Evolutionary conservation across 2,329 filamentous ascomycete species (phyloP).

Genomic region (Colletotrichum cereale): DNA sequence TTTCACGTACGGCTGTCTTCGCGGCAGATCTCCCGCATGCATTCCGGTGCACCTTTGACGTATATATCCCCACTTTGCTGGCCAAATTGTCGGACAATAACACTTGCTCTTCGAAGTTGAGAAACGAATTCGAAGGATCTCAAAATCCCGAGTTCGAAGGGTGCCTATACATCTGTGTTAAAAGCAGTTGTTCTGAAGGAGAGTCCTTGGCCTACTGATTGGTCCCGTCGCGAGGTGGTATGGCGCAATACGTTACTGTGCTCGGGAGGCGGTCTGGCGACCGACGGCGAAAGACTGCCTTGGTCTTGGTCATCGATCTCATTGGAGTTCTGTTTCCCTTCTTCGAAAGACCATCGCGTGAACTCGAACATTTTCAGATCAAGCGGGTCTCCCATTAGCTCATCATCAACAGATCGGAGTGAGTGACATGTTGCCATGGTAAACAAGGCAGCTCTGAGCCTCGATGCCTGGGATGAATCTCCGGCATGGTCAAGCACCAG

Average conservation of each 20-base stretch:
- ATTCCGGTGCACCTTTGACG: slow-evolving; percentile 96
- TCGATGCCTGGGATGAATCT: slow-evolving; percentile 22
- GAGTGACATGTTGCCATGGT: slow-evolving; percentile 99
- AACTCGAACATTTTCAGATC: slow-evolving; percentile 99
- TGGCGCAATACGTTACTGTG: slow-evolving; percentile 43
- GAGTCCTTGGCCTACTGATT: slow-evolving; percentile 44
- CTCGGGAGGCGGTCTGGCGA: slow-evolving; percentile 81
- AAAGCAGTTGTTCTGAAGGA: background rate
- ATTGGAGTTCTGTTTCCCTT: slow-evolving; percentile 78
- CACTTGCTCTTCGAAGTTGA: slow-evolving; percentile 90
- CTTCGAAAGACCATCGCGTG: slow-evolving; percentile 91
- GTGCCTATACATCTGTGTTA: slow-evolving; percentile 53
- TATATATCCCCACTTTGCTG: slow-evolving; percentile 87
- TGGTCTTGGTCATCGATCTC: slow-evolving; percentile 80
- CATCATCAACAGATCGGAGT: slow-evolving; percentile 85
- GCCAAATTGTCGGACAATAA: slow-evolving; percentile 90
- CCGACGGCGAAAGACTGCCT: slow-evolving; percentile 83
- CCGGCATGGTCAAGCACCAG: slow-evolving; percentile 58
- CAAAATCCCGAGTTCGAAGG: slow-evolving; percentile 89
- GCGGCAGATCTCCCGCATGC: slow-evolving; percentile 92
- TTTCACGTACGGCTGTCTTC: slow-evolving; percentile 77
- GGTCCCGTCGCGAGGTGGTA: slow-evolving; percentile 43
- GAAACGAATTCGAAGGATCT: slow-evolving; percentile 96
- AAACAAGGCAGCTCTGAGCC: slow-evolving; percentile 76
- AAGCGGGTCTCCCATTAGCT: slow-evolving; percentile 91